phyloP scores from a whole-genome alignment of 805 yeast species.

The Wickerhamiella bombiphila region DNA sequence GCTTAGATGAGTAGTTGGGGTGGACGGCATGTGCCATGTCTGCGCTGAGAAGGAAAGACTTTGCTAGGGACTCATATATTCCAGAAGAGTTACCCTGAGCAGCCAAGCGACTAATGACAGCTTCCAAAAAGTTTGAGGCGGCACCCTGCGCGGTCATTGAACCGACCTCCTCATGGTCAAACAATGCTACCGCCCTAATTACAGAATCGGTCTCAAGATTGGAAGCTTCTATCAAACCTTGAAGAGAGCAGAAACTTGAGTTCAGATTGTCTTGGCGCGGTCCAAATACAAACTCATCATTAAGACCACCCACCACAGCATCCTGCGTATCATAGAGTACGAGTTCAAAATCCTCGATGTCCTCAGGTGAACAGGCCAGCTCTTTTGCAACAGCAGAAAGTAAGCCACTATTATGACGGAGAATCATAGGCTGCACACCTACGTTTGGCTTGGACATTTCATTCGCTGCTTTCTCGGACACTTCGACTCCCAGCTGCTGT shows the following conservation, averaged over 20 bases:
- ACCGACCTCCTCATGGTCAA: slow-evolving; percentile 95
- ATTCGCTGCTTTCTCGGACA: slow-evolving; percentile 30
- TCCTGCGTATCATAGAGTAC: slow-evolving; percentile 73
- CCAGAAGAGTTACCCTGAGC: slow-evolving; percentile 27
- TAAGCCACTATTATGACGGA: slow-evolving; percentile 65
- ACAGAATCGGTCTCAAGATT: slow-evolving; percentile 26
- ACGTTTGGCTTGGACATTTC: slow-evolving; percentile 27
- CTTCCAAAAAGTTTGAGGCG: slow-evolving; percentile 77
- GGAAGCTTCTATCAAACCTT: slow-evolving; percentile 46
- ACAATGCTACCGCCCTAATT: slow-evolving; percentile 61
- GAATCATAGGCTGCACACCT: slow-evolving; percentile 47
- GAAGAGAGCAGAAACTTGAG: slow-evolving; percentile 68
- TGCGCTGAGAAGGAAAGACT: slow-evolving; percentile 77
- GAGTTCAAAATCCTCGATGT: slow-evolving; percentile 82
- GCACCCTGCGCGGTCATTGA: slow-evolving; percentile 95
- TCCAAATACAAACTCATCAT: slow-evolving; percentile 80
- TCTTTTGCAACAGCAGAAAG: slow-evolving; percentile 56
- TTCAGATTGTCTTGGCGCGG: slow-evolving; percentile 86
- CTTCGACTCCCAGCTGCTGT: slow-evolving; percentile 10
- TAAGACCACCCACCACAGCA: slow-evolving; percentile 72
- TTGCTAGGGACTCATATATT: slow-evolving; percentile 24
- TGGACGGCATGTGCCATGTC: slow-evolving; percentile 97
- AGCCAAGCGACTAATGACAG: slow-evolving; percentile 56
- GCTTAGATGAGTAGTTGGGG: slow-evolving; percentile 68
- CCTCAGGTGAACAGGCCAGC: slow-evolving; percentile 33